Conservation (phyloP, 345 rosid species). For the Turritis glabra region DNA sequence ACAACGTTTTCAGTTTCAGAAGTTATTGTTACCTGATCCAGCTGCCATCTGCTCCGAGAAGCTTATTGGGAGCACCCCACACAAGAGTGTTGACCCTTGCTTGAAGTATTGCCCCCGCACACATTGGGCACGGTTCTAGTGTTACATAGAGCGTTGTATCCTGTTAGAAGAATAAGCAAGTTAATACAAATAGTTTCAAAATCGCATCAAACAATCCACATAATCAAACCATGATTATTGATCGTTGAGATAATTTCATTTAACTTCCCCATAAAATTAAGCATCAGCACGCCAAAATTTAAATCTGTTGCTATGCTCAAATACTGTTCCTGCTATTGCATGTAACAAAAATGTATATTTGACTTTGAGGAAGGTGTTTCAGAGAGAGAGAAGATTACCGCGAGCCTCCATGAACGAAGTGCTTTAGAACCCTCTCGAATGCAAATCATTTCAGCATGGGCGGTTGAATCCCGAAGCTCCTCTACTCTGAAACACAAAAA, state of each 20-base stretch:
- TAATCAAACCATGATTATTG: not conserved
- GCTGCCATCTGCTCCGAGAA: conserved; percentile 98
- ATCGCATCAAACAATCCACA: too few species aligned
- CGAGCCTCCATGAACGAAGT: conserved; percentile 83
- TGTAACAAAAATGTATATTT: not conserved
- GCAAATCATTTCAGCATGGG: conserved; percentile 97
- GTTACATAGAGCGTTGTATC: conserved; percentile 89
- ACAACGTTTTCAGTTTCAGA: conserved; percentile 1
- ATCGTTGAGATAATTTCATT: not conserved
- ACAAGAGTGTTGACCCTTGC: conserved; percentile 85
- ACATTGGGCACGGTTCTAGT: conserved; percentile 96
- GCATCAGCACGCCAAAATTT: not conserved
- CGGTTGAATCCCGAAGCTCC: conserved; percentile 91
- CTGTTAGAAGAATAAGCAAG: conserved; percentile 41
- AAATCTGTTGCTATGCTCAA: not conserved
- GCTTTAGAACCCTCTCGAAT: conserved; percentile 84
- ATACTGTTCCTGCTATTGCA: conserved; percentile 2
- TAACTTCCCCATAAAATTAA: not conserved
- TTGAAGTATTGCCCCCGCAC: conserved; percentile 99
- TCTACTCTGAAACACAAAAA: conserved; percentile 72
- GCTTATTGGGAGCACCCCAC: conserved; percentile 99
- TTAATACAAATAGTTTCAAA: not conserved
- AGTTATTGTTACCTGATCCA: conserved; percentile 69
- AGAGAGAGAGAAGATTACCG: conserved; percentile 51
- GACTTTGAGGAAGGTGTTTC: not conserved